A percentile compares a stretch with the other conserved stretches of the same genome.
These are phyloP conservation scores for Venturia carpophila DNA, from an alignment of 2,329 filamentous ascomycete species.

Conservation along the genomic window DNA sequence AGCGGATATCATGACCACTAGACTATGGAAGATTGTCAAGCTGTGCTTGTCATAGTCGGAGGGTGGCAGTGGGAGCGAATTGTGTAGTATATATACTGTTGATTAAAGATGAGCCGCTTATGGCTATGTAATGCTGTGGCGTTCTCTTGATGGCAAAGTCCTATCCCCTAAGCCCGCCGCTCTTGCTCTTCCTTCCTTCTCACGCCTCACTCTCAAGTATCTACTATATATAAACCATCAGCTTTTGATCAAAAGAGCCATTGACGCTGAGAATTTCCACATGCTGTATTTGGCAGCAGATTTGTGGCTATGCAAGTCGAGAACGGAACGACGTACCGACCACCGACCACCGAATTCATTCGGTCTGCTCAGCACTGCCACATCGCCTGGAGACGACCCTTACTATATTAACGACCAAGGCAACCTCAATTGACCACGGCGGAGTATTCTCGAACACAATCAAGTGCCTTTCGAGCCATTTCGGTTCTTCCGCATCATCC, in stretches of 20 bases:
- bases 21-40: conserved; percentile 19
- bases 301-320: not conserved
- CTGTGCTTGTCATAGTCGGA: conserved; percentile 2
- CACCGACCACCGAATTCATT: not conserved
- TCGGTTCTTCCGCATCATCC: not conserved
- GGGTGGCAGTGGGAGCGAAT: not conserved
- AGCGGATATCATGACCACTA: conserved; percentile 17
- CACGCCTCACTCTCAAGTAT: too few relatives aligned
- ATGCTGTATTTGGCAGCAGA: too few relatives aligned
- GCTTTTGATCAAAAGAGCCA: too few relatives aligned
- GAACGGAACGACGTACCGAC: not conserved
- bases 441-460: not conserved
- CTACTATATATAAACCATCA: too few relatives aligned
- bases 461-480: not conserved
- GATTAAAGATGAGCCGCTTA: too few relatives aligned
- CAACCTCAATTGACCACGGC: not conserved
- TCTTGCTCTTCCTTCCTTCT: too few relatives aligned
- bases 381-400: too few relatives aligned
- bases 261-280: too few relatives aligned
- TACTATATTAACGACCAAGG: not conserved
- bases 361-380: too few relatives aligned
- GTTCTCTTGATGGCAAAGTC: too few relatives aligned
- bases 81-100: not conserved
- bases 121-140: too few relatives aligned
- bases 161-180: too few relatives aligned